Evolutionary conservation across 2,329 filamentous ascomycete genomes (phyloP).

Genomic region (Aspergillus hortae): DNA sequence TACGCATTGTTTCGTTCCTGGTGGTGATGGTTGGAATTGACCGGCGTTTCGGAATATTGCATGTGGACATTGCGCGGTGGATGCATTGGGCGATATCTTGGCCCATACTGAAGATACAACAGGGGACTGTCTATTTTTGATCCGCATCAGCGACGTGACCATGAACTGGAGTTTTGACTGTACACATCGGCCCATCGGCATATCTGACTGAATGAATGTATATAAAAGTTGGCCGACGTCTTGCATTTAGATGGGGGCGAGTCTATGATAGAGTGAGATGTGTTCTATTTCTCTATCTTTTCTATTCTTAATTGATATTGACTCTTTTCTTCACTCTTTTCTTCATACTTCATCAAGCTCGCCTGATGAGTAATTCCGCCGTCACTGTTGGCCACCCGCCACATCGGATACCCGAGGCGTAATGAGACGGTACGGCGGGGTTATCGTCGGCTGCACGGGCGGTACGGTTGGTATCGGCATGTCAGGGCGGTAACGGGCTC

Average conservation of each 20-base stretch:
- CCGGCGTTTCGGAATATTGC: constrained; percentile 7
- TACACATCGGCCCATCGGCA: neutral
- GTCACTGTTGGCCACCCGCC: constrained; percentile 11
- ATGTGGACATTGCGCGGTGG: constrained; percentile 2
- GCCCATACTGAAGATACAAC: neutral
- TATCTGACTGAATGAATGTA: neutral
- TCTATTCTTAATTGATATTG: too few relatives aligned
- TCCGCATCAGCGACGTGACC: constrained; percentile 1
- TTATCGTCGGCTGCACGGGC: neutral
- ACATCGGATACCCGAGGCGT: constrained; percentile 17
- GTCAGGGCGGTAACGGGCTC: constrained; percentile 22
- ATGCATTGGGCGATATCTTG: neutral
- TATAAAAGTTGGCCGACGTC: neutral
- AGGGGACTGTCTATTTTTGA: neutral
- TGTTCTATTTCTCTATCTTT: too few relatives aligned
- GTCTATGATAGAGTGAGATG: too few relatives aligned
- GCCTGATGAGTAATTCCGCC: constrained; percentile 6
- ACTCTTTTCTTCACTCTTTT: too few relatives aligned
- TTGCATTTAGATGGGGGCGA: neutral
- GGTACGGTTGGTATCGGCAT: constrained; percentile 29
- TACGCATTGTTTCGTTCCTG: neutral
- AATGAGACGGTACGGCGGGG: constrained; percentile 17
- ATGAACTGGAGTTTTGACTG: neutral
- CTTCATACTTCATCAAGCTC: neutral
- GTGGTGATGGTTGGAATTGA: constrained; percentile 4